Percentiles rank a stretch among this genome's conserved stretches.
These are phyloP conservation scores for Fusarium poae DNA, from an alignment of 2,329 filamentous ascomycete genomes.

Conservation along the genomic window DNA sequence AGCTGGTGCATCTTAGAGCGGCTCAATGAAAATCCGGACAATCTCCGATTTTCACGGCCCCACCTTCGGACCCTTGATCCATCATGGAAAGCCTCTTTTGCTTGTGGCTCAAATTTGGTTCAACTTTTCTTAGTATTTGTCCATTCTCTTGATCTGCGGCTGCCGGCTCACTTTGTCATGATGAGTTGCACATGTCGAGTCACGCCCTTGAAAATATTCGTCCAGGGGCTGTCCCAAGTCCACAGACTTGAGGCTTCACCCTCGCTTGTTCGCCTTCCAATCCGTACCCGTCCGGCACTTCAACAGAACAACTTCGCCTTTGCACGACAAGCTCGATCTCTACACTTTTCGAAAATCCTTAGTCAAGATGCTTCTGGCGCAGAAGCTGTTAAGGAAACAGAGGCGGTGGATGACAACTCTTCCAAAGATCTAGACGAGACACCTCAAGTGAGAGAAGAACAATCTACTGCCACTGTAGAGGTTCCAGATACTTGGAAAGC, in stretches of 20 bases:
- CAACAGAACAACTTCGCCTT: constrained; percentile 32
- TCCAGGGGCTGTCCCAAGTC: constrained; percentile 60
- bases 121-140: constrained; percentile 40
- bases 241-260: constrained; percentile 50
- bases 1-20: not conserved
- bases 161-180: constrained; percentile 26
- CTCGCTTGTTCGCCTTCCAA: constrained; percentile 37
- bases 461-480: constrained; percentile 8
- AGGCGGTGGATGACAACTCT: not conserved
- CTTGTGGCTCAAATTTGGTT: constrained; percentile 35
- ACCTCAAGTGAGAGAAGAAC: constrained; percentile 13
- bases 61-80: constrained; percentile 39
- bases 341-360: constrained; percentile 41
- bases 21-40: constrained; percentile 27
- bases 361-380: constrained; percentile 35
- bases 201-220: constrained; percentile 61
- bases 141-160: constrained; percentile 6
- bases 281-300: constrained; percentile 20
- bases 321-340: constrained; percentile 42
- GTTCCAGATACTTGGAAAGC: constrained; percentile 17
- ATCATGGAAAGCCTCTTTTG: constrained; percentile 43
- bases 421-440: constrained; percentile 10
- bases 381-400: not conserved
- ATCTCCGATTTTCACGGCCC: constrained; percentile 27
- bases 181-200: constrained; percentile 65